A percentile compares a stretch with the other conserved stretches of the same genome.
Evolutionary conservation across 495 filamentous ascomycete species (phyloP).

Genomic region (Xylaria flabelliformis): DNA sequence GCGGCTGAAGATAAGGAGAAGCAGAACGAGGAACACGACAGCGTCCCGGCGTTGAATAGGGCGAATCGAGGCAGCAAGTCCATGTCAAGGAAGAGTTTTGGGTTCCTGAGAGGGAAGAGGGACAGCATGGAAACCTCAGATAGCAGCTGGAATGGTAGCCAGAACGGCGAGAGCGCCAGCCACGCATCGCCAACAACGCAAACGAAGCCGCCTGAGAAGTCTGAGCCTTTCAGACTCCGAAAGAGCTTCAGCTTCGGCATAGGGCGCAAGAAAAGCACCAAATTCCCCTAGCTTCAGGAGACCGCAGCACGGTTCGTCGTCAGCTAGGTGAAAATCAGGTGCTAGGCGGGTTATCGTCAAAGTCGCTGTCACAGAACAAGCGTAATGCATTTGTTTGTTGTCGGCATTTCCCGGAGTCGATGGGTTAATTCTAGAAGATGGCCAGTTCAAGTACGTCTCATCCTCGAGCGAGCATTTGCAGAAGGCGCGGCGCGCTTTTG

Average conservation of each 20-base stretch:
- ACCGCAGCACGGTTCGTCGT: background rate
- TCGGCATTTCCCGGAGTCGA: constrained; percentile 26
- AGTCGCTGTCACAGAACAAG: background rate
- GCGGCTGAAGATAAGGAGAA: constrained; percentile 49
- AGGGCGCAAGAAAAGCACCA: constrained; percentile 64
- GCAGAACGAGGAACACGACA: constrained; percentile 45
- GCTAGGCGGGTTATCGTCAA: background rate
- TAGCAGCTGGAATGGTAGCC: constrained; percentile 42
- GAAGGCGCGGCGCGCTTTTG: background rate
- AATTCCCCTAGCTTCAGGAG: constrained; percentile 41
- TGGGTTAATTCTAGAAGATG: constrained; percentile 3
- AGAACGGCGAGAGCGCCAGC: constrained; percentile 40
- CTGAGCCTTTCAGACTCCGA: constrained; percentile 46
- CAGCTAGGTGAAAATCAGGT: background rate
- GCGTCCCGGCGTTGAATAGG: constrained; percentile 48
- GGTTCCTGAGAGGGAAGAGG: constrained; percentile 47
- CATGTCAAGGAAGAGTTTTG: constrained; percentile 58
- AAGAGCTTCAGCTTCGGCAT: constrained; percentile 64
- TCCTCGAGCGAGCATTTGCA: constrained; percentile 6
- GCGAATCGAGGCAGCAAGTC: constrained; percentile 48
- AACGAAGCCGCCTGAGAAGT: constrained; percentile 31
- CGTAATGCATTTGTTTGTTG: constrained; percentile 15
- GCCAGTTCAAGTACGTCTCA: background rate
- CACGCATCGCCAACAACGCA: constrained; percentile 13
- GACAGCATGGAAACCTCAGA: constrained; percentile 40